Base-by-base conservation (phyloP, 148 eudicot genomes). In the Agrostemma githago region DNA sequence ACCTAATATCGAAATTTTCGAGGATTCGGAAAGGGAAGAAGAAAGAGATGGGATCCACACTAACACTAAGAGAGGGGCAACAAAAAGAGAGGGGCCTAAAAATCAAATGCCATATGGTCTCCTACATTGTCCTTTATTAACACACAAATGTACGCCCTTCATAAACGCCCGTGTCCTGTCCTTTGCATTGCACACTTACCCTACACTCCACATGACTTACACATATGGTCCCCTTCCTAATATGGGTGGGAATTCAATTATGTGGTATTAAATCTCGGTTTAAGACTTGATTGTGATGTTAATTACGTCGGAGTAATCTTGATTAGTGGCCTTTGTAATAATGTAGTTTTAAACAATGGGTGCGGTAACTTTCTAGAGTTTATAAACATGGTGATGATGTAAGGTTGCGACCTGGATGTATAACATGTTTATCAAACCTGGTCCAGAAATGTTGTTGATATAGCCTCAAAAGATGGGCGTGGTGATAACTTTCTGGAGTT, bases 101-200 rank as follows among this genome's bases (percentile, higher is more conserved):
- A 44, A 75, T 76, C 80, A 78, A 82, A 82, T 87, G 83, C 74
- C 41, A 34, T 26, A 26, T 64, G 68, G 88, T 62, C 73, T 80
- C 90, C 84, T 71, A 80, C 79, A 82, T 82, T 83, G 80, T 78
- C 79, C 78, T 71, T 51, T 43, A 8, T 11, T 56, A 46, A 12
- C 65, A 71, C 69, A 71, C 76, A 73, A 72, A 69, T 72, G 62
- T 84, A 68, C 87, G 68, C 53, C 51, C 68, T 68, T 43, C 73
- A 38, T 63, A 80, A 60, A 77, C 74, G 70, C 87, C 86, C 85
- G 79, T 86, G 87, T 72, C 72, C 64, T 85, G 84, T 71, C 80
- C 85, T 77, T 53, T 65, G 70, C 71, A 67, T 67, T 43, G 53
- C 77, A 67, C 73, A 75, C 82, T 44, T 64, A 69, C 75, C 78